Evolutionary conservation across 164 flowering plant genomes (phyloP), one percentile per base, ranked within the genome.

Genomic region (Liriodendron chinense): DNA sequence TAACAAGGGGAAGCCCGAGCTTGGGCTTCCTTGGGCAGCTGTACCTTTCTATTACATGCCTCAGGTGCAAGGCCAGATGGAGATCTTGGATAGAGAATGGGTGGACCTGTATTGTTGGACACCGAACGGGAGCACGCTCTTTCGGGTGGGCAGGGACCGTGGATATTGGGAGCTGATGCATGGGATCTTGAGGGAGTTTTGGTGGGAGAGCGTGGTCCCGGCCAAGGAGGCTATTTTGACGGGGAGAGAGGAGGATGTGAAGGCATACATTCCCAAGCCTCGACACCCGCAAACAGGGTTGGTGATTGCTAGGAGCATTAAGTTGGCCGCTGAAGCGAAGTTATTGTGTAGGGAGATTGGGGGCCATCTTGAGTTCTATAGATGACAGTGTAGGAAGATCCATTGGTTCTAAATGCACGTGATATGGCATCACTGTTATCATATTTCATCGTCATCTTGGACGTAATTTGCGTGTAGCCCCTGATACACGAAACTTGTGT

Each of bases 31-130:
- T 0, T 96, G 99, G 99, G 79, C 87, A 43, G 83, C 80, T 0
- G 75, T 93, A 77, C 99, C 98, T 1, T 94, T 86, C 83, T 93
- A 96, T 78, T 94, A 93, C 89, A 91, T 96, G 94, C 99, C 99
- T 74, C 98, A 94, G 74, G 90, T 94, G 74, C 98, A 96, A 82
- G 99, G 99, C 57, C 97, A 89, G 78, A 93, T 94, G 98, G 99
- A 94, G 84, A 83, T 94, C 49, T 87, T 96, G 92, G 86, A 86
- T 78, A 79, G 96, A 75, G 98, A 94, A 3, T 94, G 98, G 99
- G 94, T 86, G 34, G 99, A 96, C 80, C 74, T 94, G 77, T 94
- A 93, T 78, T 96, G 99, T 84, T 94, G 98, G 98, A 94, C 96
- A 4, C 93, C 87, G 43, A 93, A 90, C 68, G 99, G 96, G 53